Evolutionary conservation across 495 filamentous ascomycete species (phyloP), one percentile per base, ranked within the genome.

Genomic region (Talaromyces trachyspermus): DNA sequence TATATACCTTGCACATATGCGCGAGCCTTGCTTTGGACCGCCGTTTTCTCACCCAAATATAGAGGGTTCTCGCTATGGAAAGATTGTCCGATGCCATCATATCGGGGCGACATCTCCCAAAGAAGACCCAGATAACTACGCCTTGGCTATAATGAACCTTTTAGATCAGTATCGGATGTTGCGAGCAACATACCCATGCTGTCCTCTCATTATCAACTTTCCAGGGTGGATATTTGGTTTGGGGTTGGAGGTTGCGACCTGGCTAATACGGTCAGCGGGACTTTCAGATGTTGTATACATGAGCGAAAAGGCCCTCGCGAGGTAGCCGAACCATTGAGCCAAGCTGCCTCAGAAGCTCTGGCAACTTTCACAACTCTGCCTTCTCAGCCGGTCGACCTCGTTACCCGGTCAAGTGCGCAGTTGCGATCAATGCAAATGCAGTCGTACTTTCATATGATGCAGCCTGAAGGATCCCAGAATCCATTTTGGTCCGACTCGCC

Each of bases 151-250:
- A 7, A 68, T 79, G 43, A 81, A 92, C 52, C 77, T 95, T 1
- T 70, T 86, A 53, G 59, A 75, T 11, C 70, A 78, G 26, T 90
- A 89, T 58, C 75, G 71, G 17, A 56, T 58, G 4, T 59, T 77
- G 24, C 54, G 69, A 5, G 57, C 57, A 14, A 58, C 48, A 18
- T 62, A 69, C 46, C 66, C 67, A 19, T 60, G 67, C 40, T 70
- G 65, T 43, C 83, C 85, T 2, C 69, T 95, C 6, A 69, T 95
- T 7, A 76, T 95, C 58, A 92, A 94, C 60, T 85, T 82, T 10
- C 81, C 86, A 1, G 87, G 87, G 17, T 92, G 88, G 88, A 80
- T 90, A 22, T 82, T 84, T 57, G 86, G 85, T 4, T 77, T 79
- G 6, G 85, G 85, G 2, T 64, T 90, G 4, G 83, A 88, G 54